Base-by-base conservation (phyloP, 2,329 filamentous ascomycete species). In the Penicillium sp. region DNA sequence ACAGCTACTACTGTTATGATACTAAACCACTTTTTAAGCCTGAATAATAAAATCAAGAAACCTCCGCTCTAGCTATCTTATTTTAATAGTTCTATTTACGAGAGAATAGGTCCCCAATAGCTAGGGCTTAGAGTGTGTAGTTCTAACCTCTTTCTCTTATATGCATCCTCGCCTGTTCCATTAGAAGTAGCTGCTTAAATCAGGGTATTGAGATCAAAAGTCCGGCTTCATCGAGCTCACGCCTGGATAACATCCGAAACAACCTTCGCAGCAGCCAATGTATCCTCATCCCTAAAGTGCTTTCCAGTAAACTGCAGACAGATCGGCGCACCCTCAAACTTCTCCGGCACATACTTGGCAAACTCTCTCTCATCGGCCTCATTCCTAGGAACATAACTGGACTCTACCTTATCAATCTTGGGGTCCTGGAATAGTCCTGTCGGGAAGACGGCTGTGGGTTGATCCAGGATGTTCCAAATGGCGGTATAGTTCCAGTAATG, bases 381-480 rank as follows among this genome's bases (percentile, higher is more conserved):
- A 28, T 10, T 28, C 13, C 26, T 28, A 28, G 26, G 26, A 28
- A 28, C 8, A 28, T 28, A 28, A 10, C 26, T 28, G 26, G 26
- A 28, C 13, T 28, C 26, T 10, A 11, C 26, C 26, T 28, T 28
- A 11, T 28, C 26, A 28, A 28, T 28, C 26, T 28, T 13, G 10
- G 38, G 38, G n/a, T 50, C 14, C 24, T 42, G 24, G 28, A 20
- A 22, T 14, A 56, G 18, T 1, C 58, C 59, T 2, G 55, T 64
- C 4, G 64, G 63, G 14, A 67, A 60, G 1, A 59, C 49, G 6
- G 52, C 46, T 22, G 46, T 56, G 0, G 63, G 63, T 10, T 61
- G 55, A 29, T 68, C 65, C 1, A 67, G 59, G 3, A 64, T 54
- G 28, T 68, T 68, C 58, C 61, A 67, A 18, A 65, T 58, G 3